Percentiles rank a stretch among this genome's conserved stretches.
Conservation (phyloP, 2,329 filamentous ascomycete species). For the Cladorrhinum sp. region DNA sequence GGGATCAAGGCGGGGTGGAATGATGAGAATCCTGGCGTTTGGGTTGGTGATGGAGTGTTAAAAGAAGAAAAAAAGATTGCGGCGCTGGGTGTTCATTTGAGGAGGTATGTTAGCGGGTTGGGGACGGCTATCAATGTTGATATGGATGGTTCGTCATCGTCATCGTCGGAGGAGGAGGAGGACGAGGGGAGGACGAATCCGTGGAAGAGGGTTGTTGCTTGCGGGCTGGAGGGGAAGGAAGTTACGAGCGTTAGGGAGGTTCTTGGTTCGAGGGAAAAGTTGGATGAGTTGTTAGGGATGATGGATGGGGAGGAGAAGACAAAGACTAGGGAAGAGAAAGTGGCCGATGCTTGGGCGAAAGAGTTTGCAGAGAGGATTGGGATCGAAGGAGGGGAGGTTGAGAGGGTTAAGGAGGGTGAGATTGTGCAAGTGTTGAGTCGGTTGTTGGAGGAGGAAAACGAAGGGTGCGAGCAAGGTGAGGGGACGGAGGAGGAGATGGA, state of each 20-base stretch:
- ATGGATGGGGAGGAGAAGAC: background rate
- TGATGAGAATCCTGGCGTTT: conserved; percentile 82
- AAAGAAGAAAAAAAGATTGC: conserved; percentile 76
- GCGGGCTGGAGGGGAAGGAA: conserved; percentile 75
- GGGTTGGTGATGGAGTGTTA: no score
- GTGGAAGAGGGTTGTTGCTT: conserved; percentile 77
- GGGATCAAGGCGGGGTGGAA: conserved; percentile 60
- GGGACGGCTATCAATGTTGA: conserved; percentile 79
- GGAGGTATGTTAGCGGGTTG: conserved; percentile 77
- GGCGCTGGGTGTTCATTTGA: conserved; percentile 86
- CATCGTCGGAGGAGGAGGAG: no score
- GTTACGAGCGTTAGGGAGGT: conserved; percentile 71
- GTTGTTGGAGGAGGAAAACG: conserved; percentile 4
- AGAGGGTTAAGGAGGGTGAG: conserved; percentile 15
- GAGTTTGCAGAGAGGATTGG: conserved; percentile 25
- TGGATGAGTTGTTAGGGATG: background rate
- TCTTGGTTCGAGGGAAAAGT: conserved; percentile 28
- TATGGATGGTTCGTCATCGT: conserved; percentile 57
- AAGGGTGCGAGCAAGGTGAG: background rate
- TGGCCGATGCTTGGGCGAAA: conserved; percentile 24
- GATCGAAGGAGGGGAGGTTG: conserved; percentile 24
- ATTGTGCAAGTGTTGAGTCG: conserved; percentile 19
- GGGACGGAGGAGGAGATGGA: conserved; percentile 2
- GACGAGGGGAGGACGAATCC: conserved; percentile 50
- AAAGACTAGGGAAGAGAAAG: conserved; percentile 1